A percentile compares a stretch with the other conserved stretches of the same genome.
Evolutionary conservation across 306 rosid genomes (phyloP).

Genomic region (Heteromeles arbutifolia): DNA sequence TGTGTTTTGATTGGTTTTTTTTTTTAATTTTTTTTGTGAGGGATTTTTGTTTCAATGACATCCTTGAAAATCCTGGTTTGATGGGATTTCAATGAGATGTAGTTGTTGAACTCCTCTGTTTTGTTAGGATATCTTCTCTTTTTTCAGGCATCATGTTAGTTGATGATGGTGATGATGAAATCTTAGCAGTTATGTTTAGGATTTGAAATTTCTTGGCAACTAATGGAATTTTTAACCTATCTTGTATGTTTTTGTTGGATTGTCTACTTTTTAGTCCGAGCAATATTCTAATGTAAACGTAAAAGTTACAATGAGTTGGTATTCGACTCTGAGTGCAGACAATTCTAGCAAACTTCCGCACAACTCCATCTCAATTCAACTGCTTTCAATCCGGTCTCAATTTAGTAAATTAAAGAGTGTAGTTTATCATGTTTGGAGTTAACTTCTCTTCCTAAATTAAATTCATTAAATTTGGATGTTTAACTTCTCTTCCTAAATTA

Average conservation of each 20-base stretch:
- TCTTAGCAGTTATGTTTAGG: not conserved
- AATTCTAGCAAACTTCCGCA: too few relatives aligned
- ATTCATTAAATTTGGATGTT: not conserved
- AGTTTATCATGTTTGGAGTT: not conserved
- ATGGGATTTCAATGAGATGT: constrained; percentile 13
- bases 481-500: not conserved
- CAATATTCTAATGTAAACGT: too few relatives aligned
- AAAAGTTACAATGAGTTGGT: too few relatives aligned
- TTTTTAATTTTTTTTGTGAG: not conserved
- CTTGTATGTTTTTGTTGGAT: not conserved
- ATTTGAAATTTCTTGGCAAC: not conserved
- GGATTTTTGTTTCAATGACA: constrained; percentile 3
- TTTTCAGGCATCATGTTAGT: not conserved
- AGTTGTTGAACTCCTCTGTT: not conserved
- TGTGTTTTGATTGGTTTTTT: not conserved
- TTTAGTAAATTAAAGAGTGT: too few relatives aligned
- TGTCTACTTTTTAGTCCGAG: not conserved
- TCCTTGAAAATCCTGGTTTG: constrained; percentile 4
- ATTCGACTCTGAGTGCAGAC: too few relatives aligned
- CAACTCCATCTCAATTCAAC: too few relatives aligned
- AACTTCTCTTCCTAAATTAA: not conserved
- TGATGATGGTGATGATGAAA: constrained; percentile 17
- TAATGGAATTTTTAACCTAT: not conserved
- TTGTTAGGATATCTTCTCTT: not conserved
- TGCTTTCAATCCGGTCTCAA: not conserved